Base-by-base conservation (phyloP, 2,329 filamentous ascomycete species). In the Acrodontium crateriforme region DNA sequence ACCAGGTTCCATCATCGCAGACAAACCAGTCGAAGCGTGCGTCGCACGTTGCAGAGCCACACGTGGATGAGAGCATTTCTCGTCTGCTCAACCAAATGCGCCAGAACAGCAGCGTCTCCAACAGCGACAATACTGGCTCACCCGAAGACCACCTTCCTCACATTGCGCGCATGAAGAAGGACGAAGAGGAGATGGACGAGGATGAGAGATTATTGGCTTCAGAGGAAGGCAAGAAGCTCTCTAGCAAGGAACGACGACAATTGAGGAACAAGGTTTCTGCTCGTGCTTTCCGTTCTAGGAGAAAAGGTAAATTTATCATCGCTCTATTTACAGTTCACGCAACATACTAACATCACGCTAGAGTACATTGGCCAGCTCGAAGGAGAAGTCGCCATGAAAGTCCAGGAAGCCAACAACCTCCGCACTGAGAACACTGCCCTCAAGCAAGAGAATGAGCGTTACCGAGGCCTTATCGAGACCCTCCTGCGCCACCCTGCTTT, bases 241-340 rank as follows among this genome's bases (percentile, higher is more conserved):
- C 77, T 58, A 92, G 83, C 65, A 95, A 95, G 62, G 85, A 95
- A 59, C 77, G 89, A 35, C 77, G 89, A 42, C 89, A 95, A 58
- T 69, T 98, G n/a, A 74, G 89, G 39, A 98, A 98, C 70, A 98
- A 98, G 62, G 89, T 98, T 4, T 98, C 89, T 22, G 89, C 89
- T 37, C 82, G 89, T 43, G 87, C 87, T 28, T 98, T 98, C 74
- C 79, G 89, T 31, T 94, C 85, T n/a, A 70, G 89, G 46, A 78
- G 89, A 67, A 98, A 98, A 69, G 87, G 87, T 94, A 74, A 66
- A 69, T 34, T 20, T 14, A 11, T 39, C 15, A n/a, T 31, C 20
- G 4, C 5, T 22, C 10, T n/a, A 10, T 22, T 22, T 22, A n/a
- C 4, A 8, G 5, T 22, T 22, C 10, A 4, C 8, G 15, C 15